A percentile compares a stretch with the other conserved stretches of the same genome.
Evolutionary conservation across 2,329 filamentous ascomycete genomes (phyloP).

Genomic region (Penicillium sumatraense): DNA sequence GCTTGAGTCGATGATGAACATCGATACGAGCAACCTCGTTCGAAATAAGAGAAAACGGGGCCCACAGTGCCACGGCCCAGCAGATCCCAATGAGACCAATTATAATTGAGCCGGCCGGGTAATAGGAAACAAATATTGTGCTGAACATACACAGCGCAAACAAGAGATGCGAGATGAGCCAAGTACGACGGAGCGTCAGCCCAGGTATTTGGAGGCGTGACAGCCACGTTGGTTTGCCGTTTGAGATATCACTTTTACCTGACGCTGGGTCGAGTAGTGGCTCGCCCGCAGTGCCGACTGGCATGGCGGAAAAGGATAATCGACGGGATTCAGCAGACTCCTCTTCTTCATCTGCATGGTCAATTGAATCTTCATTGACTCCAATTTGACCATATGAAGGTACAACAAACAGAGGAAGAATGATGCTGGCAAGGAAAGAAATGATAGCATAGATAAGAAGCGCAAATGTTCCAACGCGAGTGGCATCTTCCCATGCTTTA

Average conservation of each 20-base stretch:
- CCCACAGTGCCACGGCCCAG: slow-evolving; percentile 93
- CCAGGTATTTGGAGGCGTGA: slow-evolving; percentile 74
- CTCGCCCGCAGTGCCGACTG: slow-evolving; percentile 36
- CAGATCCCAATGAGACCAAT: slow-evolving; percentile 84
- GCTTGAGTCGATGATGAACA: slow-evolving; percentile 61
- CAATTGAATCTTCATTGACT: slow-evolving; percentile 6
- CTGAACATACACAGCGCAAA: slow-evolving; percentile 82
- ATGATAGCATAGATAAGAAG: slow-evolving; percentile 86
- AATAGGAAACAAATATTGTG: slow-evolving; percentile 76
- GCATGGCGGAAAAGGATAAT: slow-evolving; percentile 38
- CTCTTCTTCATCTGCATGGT: slow-evolving; percentile 15
- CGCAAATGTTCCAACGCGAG: slow-evolving; percentile 85
- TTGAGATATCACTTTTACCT: slow-evolving; percentile 9
- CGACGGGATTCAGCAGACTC: slow-evolving; percentile 25
- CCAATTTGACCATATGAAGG: slow-evolving; percentile 66
- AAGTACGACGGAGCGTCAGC: slow-evolving; percentile 84
- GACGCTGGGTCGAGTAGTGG: slow-evolving; percentile 30
- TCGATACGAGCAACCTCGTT: slow-evolving; percentile 88
- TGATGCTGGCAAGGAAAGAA: slow-evolving; percentile 78
- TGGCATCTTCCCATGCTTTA: slow-evolving; percentile 79
- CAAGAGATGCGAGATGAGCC: slow-evolving; percentile 83
- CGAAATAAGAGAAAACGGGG: slow-evolving; percentile 92
- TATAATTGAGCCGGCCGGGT: slow-evolving; percentile 73
- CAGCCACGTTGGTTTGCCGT: slow-evolving; percentile 48
- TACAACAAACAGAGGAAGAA: slow-evolving; percentile 83